Conservation (phyloP, 768 basidiomycete species). For the Serendipita sp. region DNA sequence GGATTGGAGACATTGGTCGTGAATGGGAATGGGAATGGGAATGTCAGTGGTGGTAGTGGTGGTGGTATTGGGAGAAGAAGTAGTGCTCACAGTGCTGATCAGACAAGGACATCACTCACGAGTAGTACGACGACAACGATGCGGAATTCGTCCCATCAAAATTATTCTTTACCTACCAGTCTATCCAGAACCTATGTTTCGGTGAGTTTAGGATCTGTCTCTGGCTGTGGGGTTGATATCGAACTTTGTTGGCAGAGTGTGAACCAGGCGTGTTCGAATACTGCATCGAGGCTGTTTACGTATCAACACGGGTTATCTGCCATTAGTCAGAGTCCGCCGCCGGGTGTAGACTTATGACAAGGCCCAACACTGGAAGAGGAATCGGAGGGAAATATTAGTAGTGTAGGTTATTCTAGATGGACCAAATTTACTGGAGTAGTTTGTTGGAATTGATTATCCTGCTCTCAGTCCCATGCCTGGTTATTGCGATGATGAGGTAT, state of each 20-base stretch:
- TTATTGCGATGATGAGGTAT: too few species aligned
- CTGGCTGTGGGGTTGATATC: background rate
- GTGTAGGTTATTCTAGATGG: background rate
- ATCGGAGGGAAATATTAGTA: too few species aligned
- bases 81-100: background rate
- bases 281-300: background rate
- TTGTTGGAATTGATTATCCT: background rate
- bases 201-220: background rate
- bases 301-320: background rate
- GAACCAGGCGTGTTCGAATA: background rate
- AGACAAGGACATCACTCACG: background rate
- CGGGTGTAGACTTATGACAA: background rate
- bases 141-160: background rate
- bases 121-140: background rate
- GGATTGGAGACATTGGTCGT: background rate
- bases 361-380: too few species aligned
- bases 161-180: background rate
- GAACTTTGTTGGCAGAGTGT: background rate
- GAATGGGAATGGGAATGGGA: too few species aligned
- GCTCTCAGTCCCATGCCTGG: too few species aligned
- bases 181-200: background rate
- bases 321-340: background rate
- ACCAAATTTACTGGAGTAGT: background rate
- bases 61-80: background rate
- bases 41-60: too few species aligned